These are phyloP conservation scores for Ploettnerulaceae sp. DNA, from an alignment of 2,329 filamentous ascomycete genomes.

Conservation along the genomic window DNA sequence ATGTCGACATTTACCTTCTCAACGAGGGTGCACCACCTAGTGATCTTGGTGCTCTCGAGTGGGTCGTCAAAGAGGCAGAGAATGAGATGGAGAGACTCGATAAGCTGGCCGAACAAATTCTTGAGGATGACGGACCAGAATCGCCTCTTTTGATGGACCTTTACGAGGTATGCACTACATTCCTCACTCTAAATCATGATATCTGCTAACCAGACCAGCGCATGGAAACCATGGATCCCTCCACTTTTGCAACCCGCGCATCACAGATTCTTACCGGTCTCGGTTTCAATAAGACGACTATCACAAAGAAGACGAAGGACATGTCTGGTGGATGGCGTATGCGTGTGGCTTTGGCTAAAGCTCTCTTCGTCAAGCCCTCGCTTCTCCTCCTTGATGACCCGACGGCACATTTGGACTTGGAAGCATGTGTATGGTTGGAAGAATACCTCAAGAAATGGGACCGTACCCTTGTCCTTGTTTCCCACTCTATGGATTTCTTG, in stretches of 20 bases:
- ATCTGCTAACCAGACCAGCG: constrained; percentile 51
- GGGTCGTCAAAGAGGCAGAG: constrained; percentile 94
- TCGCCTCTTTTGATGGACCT: constrained; percentile 85
- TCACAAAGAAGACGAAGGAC: constrained; percentile 99
- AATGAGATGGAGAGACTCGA: constrained; percentile 88
- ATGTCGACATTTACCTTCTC: constrained; percentile 96
- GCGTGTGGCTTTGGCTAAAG: constrained; percentile 96
- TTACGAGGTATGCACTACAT: constrained; percentile 69
- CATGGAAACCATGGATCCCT: constrained; percentile 98
- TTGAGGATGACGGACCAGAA: constrained; percentile 90
- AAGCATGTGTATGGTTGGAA: constrained; percentile 99
- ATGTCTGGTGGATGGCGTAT: constrained; percentile 99
- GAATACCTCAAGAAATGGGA: constrained; percentile 99
- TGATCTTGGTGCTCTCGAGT: constrained; percentile 88
- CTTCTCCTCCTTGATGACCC: constrained; percentile 95
- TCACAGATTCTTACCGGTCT: constrained; percentile 97
- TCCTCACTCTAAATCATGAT: constrained; percentile 2
- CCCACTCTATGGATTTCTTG: constrained; percentile 97
- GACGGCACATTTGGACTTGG: constrained; percentile 97
- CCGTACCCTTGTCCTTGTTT: constrained; percentile 90
- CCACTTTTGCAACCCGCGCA: constrained; percentile 91
- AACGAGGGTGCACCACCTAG: constrained; percentile 93
- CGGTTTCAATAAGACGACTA: constrained; percentile 97
- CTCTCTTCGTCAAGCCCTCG: constrained; percentile 96
- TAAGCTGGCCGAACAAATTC: constrained; percentile 78